Conservation (phyloP, 352 stramenopile species). For the Phytophthora quininea region DNA sequence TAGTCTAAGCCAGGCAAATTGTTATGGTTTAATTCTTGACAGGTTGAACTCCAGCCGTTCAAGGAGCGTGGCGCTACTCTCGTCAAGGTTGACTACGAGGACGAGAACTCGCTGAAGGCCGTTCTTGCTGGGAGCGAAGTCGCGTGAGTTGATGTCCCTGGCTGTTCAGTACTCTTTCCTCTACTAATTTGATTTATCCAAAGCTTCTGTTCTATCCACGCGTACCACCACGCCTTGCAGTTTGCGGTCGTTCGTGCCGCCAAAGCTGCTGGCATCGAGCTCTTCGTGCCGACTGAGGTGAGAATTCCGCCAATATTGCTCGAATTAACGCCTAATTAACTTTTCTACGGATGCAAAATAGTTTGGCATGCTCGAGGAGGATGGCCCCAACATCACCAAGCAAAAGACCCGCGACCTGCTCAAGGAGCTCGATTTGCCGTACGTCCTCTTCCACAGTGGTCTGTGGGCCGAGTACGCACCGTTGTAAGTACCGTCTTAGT, state of each 20-base stretch:
- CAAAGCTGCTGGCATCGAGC: slow-evolving; percentile 22
- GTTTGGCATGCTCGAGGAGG: slow-evolving; percentile 17
- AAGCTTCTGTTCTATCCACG: slow-evolving; percentile 20
- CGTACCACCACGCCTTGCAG: slow-evolving; percentile 10
- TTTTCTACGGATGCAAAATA: background rate
- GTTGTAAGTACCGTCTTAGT: slow-evolving; percentile 4
- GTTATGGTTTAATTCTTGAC: background rate
- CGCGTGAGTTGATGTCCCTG: slow-evolving; percentile 12
- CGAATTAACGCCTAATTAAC: background rate
- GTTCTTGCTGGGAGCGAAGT: slow-evolving; percentile 24
- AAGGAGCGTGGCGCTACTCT: slow-evolving; percentile 21
- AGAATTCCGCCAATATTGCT: background rate
- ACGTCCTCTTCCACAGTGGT: slow-evolving; percentile 30
- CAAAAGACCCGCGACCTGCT: slow-evolving; percentile 25
- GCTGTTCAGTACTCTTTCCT: no score
- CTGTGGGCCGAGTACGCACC: slow-evolving; percentile 28
- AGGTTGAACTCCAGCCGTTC: slow-evolving; percentile 25
- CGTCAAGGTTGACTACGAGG: slow-evolving; percentile 22
- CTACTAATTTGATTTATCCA: no score
- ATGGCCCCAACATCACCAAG: slow-evolving; percentile 27
- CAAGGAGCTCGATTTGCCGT: slow-evolving; percentile 29
- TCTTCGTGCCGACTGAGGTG: slow-evolving; percentile 33
- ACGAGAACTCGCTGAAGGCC: slow-evolving; percentile 19
- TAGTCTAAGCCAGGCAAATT: no score
- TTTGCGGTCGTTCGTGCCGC: slow-evolving; percentile 17